Evolutionary conservation across 352 stramenopile species (phyloP), one percentile per base, ranked within the genome.

Genomic region (Phytophthora sp.): DNA sequence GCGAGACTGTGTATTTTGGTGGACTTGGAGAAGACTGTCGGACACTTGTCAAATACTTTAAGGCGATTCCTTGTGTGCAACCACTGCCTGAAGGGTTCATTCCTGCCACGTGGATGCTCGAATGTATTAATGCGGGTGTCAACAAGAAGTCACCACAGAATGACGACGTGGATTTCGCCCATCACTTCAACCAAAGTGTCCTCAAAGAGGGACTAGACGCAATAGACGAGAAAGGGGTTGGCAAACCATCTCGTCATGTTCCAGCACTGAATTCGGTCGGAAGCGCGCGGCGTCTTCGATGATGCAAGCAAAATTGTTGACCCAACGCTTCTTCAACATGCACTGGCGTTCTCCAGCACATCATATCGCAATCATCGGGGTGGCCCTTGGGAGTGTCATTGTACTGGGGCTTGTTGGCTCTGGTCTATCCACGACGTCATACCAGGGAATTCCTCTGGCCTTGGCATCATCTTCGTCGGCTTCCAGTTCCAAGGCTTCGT

Each of bases 101-200:
- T 46, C 84, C 85, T 24, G 84, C 84, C 9, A 90, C 88, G 26
- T 96, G 84, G 85, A 93, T 96, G 80, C 71, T 96, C 13, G 73
- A 81, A 23, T 69, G 44, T 30, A 73, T 81, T 27, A 67, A 63
- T 8, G 72, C 76, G 9, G 76, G 62, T 33, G 66, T 74, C 7
- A 90, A 87, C 27, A 79, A 91, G 33, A 80, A 92, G 24, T 4
- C 44, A 23, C 18, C 12, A 4, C 9, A 64, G n/a, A 24, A 16
- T 16, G 20, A 35, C n/a, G n/a, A 11, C 4, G 30, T 56, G n/a
- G 51, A 67, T 29, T 67, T 67, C 26, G 59, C 45, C 6, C 47
- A 41, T 18, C 18, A 9, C 4, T 67, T 61, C 33, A 50, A 56
- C 4, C 39, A 49, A 15, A 67, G 58, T 23, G 16, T 11, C 1